Percentiles rank a stretch among this genome's conserved stretches.
Evolutionary conservation across 495 filamentous ascomycete species (phyloP).

Genomic region (Hyaloscypha hepaticicola): DNA sequence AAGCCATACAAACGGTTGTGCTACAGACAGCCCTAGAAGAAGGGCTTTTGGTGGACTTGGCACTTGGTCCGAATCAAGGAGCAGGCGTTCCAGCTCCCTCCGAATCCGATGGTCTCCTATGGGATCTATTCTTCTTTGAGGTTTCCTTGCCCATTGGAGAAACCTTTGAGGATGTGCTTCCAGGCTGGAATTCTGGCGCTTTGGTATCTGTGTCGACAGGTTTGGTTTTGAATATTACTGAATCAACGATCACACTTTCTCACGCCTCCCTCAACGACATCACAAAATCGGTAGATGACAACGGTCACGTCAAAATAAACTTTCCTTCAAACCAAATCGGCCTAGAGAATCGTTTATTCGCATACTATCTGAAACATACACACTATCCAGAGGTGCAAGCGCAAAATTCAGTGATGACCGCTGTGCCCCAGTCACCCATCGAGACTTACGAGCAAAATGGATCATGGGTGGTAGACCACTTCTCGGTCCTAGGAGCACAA

Average conservation of each 20-base stretch:
- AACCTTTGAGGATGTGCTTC: not conserved
- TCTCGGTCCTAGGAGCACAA: slow-evolving; percentile 43
- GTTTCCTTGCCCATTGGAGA: not conserved
- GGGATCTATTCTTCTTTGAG: not conserved
- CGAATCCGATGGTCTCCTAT: slow-evolving; percentile 3
- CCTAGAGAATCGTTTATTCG: not conserved
- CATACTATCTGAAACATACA: slow-evolving; percentile 13
- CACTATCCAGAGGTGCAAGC: slow-evolving; percentile 27
- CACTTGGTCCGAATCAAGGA: slow-evolving; percentile 48
- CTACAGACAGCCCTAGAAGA: slow-evolving; percentile 40
- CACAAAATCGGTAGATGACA: not conserved
- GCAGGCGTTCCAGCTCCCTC: slow-evolving; percentile 44
- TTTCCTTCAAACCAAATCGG: not conserved
- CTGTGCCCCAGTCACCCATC: not conserved
- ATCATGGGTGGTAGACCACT: slow-evolving; percentile 51
- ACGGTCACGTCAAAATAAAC: not conserved
- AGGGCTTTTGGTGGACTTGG: slow-evolving; percentile 47
- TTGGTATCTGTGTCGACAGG: not conserved
- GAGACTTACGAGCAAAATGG: slow-evolving; percentile 38
- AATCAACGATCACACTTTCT: not conserved
- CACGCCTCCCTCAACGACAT: not conserved
- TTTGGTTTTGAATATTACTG: not conserved
- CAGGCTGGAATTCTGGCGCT: not conserved
- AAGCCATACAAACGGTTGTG: slow-evolving; percentile 22
- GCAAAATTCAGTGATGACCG: slow-evolving; percentile 29